These are phyloP conservation scores for Zygosaccharomyces bailii DNA, from an alignment of 805 yeast genomes.

Conservation along the genomic window DNA sequence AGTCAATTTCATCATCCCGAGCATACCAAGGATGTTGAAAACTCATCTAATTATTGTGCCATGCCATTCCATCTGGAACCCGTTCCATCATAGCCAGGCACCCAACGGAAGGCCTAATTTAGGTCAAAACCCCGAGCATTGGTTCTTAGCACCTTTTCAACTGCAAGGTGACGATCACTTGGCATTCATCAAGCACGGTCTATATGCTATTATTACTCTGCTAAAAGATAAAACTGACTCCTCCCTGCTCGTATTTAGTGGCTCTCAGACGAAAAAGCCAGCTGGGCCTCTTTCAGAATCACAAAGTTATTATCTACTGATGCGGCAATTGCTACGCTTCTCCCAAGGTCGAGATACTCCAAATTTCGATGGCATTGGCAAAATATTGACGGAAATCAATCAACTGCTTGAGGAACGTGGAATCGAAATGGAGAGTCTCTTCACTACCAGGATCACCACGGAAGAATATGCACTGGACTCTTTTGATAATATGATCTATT, in stretches of 20 bases:
- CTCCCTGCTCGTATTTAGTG: conserved; percentile 48
- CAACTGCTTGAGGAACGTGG: conserved; percentile 6
- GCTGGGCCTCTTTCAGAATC: conserved; percentile 61
- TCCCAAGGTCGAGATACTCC: conserved; percentile 12
- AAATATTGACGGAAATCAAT: conserved; percentile 10
- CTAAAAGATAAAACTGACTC: conserved; percentile 29
- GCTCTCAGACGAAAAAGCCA: conserved; percentile 65
- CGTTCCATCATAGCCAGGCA: conserved; percentile 4
- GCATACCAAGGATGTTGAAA: conserved; percentile 4
- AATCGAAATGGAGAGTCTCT: conserved; percentile 18
- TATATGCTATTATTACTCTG: conserved; percentile 41
- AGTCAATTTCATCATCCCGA: neutral
- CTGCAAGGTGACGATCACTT: conserved; percentile 64
- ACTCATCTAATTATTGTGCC: conserved; percentile 47
- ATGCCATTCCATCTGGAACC: conserved; percentile 63
- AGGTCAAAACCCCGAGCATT: conserved; percentile 51
- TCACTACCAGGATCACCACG: conserved; percentile 36
- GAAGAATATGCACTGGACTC: conserved; percentile 81
- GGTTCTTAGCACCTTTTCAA: conserved; percentile 70
- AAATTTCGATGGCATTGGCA: conserved; percentile 13
- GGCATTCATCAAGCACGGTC: conserved; percentile 60
- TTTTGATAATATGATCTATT: conserved; percentile 68
- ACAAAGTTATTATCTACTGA: conserved; percentile 50
- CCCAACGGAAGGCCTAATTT: conserved; percentile 31
- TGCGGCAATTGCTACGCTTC: conserved; percentile 33